phyloP scores from a whole-genome alignment of 768 basidiomycete genomes.

The Lactarius akahatsu region DNA sequence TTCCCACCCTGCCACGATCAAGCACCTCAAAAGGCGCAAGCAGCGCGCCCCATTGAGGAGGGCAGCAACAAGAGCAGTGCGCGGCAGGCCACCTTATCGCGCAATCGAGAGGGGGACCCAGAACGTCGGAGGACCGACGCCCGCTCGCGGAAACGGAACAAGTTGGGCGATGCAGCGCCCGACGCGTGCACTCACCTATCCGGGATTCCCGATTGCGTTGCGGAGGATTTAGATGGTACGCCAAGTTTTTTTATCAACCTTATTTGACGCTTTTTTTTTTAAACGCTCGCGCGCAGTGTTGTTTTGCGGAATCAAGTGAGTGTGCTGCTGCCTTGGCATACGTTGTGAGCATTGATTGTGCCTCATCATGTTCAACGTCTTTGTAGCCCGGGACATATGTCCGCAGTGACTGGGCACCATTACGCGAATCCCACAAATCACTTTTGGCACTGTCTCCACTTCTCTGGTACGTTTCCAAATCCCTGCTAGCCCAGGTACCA shows the following conservation, averaged over 20 bases:
- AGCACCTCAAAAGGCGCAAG: neutral
- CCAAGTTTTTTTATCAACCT: slow-evolving; percentile 9
- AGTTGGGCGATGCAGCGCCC: slow-evolving; percentile 49
- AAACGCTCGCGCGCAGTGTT: slow-evolving; percentile 47
- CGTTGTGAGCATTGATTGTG: neutral
- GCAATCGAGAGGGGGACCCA: neutral
- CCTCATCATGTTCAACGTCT: neutral
- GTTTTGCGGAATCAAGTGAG: slow-evolving; percentile 85
- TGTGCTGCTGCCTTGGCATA: neutral
- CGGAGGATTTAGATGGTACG: slow-evolving; percentile 56
- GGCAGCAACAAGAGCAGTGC: neutral
- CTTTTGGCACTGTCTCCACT: slow-evolving; percentile 73
- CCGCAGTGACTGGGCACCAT: slow-evolving; percentile 72
- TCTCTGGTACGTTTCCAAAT: slow-evolving; percentile 48
- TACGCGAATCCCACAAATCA: slow-evolving; percentile 80
- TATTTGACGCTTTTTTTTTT: neutral
- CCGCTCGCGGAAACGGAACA: slow-evolving; percentile 12
- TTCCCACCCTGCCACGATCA: neutral
- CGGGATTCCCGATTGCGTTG: slow-evolving; percentile 52
- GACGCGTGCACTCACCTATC: slow-evolving; percentile 53
- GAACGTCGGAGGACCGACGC: neutral
- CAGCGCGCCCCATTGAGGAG: neutral
- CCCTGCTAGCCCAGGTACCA: neutral
- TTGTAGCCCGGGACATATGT: slow-evolving; percentile 62
- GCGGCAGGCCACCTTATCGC: neutral